Percentiles rank a stretch among this genome's conserved stretches.
These are phyloP conservation scores for Geranomyces michiganensis DNA, from an alignment of 192 early-diverging fungal species.

Conservation along the genomic window DNA sequence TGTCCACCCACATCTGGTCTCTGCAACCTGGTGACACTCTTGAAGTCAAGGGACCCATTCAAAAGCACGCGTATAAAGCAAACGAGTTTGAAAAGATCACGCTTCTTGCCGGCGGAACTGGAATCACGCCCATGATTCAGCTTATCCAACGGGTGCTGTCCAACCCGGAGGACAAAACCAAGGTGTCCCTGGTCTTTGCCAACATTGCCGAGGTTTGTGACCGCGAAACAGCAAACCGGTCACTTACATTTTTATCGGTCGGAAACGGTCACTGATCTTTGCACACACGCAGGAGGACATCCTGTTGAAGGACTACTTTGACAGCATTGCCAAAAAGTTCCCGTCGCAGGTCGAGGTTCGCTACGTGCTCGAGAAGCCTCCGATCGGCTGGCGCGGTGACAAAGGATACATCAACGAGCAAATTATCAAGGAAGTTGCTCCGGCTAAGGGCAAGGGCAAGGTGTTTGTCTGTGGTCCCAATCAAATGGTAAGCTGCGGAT, in stretches of 20 bases:
- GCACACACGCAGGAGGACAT: conserved; percentile 55
- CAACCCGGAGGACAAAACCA: conserved; percentile 70
- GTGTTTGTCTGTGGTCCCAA: conserved; percentile 66
- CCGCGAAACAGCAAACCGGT: not conserved
- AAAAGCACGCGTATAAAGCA: conserved; percentile 69
- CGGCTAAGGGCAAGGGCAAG: conserved; percentile 56
- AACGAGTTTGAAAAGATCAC: conserved; percentile 71
- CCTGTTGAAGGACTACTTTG: conserved; percentile 66
- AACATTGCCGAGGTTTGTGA: conserved; percentile 56
- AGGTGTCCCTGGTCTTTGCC: conserved; percentile 72
- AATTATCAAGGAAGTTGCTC: conserved; percentile 70
- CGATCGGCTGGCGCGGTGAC: conserved; percentile 67
- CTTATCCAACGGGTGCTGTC: conserved; percentile 64
- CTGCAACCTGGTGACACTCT: conserved; percentile 75
- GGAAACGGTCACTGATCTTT: not conserved
- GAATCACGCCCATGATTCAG: conserved; percentile 84
- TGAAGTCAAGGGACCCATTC: conserved; percentile 81
- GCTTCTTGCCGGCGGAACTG: conserved; percentile 86
- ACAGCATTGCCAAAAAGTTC: conserved; percentile 55
- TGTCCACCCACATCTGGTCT: conserved; percentile 68
- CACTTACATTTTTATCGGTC: not conserved
- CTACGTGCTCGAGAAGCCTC: conserved; percentile 66
- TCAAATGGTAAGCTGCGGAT: conserved; percentile 25
- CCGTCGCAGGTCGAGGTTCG: conserved; percentile 68
- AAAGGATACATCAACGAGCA: conserved; percentile 76